Percentiles rank a stretch among this genome's conserved stretches.
Evolutionary conservation across 2,329 filamentous ascomycete species (phyloP).

Genomic region (Penicillium janthinellum): DNA sequence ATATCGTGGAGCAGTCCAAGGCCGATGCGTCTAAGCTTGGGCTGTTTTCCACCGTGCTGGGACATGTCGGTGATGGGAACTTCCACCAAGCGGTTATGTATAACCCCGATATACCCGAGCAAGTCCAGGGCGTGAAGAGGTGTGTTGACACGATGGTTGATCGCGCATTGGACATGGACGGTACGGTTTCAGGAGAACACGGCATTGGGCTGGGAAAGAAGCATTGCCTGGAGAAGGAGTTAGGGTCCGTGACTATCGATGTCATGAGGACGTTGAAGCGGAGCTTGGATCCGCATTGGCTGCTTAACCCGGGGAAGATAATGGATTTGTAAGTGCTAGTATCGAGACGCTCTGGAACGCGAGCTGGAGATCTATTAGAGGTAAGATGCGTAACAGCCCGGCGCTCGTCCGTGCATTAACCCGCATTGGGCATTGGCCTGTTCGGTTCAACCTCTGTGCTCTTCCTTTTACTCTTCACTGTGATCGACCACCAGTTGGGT

Average conservation of each 20-base stretch:
- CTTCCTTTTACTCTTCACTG: too few relatives aligned
- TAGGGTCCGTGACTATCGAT: slow-evolving; percentile 75
- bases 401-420: too few relatives aligned
- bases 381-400: too few relatives aligned
- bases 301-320: slow-evolving; percentile 91
- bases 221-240: slow-evolving; percentile 73
- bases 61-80: slow-evolving; percentile 91
- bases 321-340: slow-evolving; percentile 57
- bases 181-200: slow-evolving; percentile 67
- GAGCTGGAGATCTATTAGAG: too few relatives aligned
- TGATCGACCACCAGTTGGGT: too few relatives aligned
- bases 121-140: slow-evolving; percentile 73
- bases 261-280: slow-evolving; percentile 84
- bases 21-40: slow-evolving; percentile 84
- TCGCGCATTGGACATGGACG: slow-evolving; percentile 87
- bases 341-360: too few relatives aligned
- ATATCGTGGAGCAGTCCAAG: slow-evolving; percentile 78
- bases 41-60: slow-evolving; percentile 82
- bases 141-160: slow-evolving; percentile 89
- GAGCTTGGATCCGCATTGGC: slow-evolving; percentile 81
- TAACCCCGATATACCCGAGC: slow-evolving; percentile 66
- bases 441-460: too few relatives aligned
- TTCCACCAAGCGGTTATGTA: slow-evolving; percentile 95
- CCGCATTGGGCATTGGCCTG: too few relatives aligned
- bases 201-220: slow-evolving; percentile 87